Evolutionary conservation across 345 rosid genomes (phyloP), one percentile per base, ranked within the genome.

Genomic region (Combretum micranthum): DNA sequence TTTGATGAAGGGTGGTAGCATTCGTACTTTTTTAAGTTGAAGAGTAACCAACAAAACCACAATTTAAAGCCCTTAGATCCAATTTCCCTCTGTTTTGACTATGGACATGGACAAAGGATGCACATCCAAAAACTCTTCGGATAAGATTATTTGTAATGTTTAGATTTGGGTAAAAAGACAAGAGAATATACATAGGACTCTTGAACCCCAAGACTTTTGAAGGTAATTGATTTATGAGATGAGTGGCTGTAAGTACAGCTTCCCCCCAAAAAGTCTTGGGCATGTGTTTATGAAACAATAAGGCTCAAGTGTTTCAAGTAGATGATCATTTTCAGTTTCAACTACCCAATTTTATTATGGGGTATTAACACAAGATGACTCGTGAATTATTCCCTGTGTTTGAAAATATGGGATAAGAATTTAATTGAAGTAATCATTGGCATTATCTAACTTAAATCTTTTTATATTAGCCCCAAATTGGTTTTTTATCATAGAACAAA

Each of bases 171-270:
- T 3, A 3, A 20, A 11, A 50, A 15, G 20, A 2, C 4, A 2
- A 11, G 6, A 50, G 11, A 12, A 11, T 3, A 2, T 50, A 4
- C 20, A 50, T 17, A 15, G 7, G 53, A 50, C 53, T 50, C 11
- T 50, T 50, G 53, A 50, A 50, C 2, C 7, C 53, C 7, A 50
- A 50, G 25, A 50, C 53, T 50, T 20, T 50, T 2, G 53, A 50
- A 50, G 7, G 7, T 13, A 50, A 17, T 2, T 7, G 2, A 11
- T 11, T 50, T 45, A 45, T 45, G 17, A 50, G 21, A 11, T 50
- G 25, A 17, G 53, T 17, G 20, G 53, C 20, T 50, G 53, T 50
- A 2, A 50, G 11, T 2, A 50, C 3, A 1, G 25, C 19, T 21
- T 50, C 53, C 25, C 53, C 53, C 3, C 11, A 50, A 2, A 2